A percentile compares a stretch with the other conserved stretches of the same genome.
Conservation (phyloP, 2,329 filamentous ascomycete species). For the Diaporthe australafricana region DNA sequence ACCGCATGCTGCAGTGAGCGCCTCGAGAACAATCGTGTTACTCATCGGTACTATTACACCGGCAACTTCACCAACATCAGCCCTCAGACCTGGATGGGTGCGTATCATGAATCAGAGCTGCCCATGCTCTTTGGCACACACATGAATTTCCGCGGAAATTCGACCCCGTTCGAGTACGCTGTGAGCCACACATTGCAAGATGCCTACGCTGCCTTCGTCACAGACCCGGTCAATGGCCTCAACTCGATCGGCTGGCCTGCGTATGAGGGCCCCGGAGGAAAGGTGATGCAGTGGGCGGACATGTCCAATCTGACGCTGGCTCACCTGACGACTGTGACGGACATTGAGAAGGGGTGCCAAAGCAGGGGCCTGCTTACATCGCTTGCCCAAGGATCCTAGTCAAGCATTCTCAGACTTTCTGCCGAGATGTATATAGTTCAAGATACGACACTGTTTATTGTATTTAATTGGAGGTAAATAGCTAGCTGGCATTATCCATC, state of each 20-base stretch:
- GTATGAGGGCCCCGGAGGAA: not conserved
- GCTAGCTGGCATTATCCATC: not conserved
- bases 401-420: not conserved
- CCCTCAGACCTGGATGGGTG: slow-evolving; percentile 43
- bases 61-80: slow-evolving; percentile 47
- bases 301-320: slow-evolving; percentile 25
- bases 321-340: slow-evolving; percentile 15
- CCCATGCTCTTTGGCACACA: slow-evolving; percentile 49
- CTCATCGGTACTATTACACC: slow-evolving; percentile 44
- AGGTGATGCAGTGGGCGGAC: slow-evolving; percentile 27
- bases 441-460: not conserved
- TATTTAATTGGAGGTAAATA: not conserved
- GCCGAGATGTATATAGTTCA: not conserved
- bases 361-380: slow-evolving; percentile 10
- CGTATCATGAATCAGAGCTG: slow-evolving; percentile 47
- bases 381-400: slow-evolving; percentile 1
- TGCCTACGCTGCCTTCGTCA: slow-evolving; percentile 38
- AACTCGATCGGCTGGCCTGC: slow-evolving; percentile 42
- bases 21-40: slow-evolving; percentile 33
- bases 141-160: slow-evolving; percentile 39
- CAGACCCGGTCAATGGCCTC: slow-evolving; percentile 56
- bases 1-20: slow-evolving; percentile 11
- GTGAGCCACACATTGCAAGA: slow-evolving; percentile 41
- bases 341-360: slow-evolving; percentile 23
- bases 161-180: slow-evolving; percentile 35